A percentile compares a stretch with the other conserved stretches of the same genome.
These are phyloP conservation scores for Tetracladium setigerum DNA, from an alignment of 495 filamentous ascomycete genomes.

Conservation along the genomic window DNA sequence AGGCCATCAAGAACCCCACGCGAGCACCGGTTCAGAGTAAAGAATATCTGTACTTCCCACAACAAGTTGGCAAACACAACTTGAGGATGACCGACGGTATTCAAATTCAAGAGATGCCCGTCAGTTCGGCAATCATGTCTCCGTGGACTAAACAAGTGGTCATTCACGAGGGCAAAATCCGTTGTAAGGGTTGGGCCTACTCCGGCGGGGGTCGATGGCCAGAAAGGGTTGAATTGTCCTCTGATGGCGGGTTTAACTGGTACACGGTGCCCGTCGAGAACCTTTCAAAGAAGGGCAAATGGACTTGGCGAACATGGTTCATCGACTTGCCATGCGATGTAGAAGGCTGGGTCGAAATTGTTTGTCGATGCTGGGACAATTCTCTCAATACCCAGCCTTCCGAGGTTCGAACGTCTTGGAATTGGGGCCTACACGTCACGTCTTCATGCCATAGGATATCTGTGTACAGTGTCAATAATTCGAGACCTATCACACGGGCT, in stretches of 20 bases:
- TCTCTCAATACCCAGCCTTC: slow-evolving; percentile 45
- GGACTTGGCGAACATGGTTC: slow-evolving; percentile 47
- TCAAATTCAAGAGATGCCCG: slow-evolving; percentile 58
- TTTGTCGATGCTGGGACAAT: slow-evolving; percentile 50
- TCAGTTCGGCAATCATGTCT: slow-evolving; percentile 50
- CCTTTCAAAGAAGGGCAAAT: slow-evolving; percentile 43
- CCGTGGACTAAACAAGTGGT: slow-evolving; percentile 44
- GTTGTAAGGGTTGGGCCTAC: slow-evolving; percentile 51
- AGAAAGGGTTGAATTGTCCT: slow-evolving; percentile 46
- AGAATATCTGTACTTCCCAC: slow-evolving; percentile 53
- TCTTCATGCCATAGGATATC: slow-evolving; percentile 56
- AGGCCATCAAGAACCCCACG: slow-evolving; percentile 36
- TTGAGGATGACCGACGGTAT: slow-evolving; percentile 42
- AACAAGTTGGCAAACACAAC: slow-evolving; percentile 56
- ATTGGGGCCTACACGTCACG: slow-evolving; percentile 62
- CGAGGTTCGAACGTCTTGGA: slow-evolving; percentile 37
- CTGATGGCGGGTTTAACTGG: slow-evolving; percentile 52
- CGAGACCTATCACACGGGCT: slow-evolving; percentile 35
- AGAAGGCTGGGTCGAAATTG: slow-evolving; percentile 53
- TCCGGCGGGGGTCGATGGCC: slow-evolving; percentile 52
- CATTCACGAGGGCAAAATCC: slow-evolving; percentile 45
- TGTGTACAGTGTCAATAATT: slow-evolving; percentile 56
- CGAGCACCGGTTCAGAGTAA: slow-evolving; percentile 36
- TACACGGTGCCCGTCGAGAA: slow-evolving; percentile 45
- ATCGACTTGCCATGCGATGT: slow-evolving; percentile 47